These are phyloP conservation scores for Sporothrix globosa DNA, from an alignment of 2,329 filamentous ascomycete genomes.

Conservation along the genomic window DNA sequence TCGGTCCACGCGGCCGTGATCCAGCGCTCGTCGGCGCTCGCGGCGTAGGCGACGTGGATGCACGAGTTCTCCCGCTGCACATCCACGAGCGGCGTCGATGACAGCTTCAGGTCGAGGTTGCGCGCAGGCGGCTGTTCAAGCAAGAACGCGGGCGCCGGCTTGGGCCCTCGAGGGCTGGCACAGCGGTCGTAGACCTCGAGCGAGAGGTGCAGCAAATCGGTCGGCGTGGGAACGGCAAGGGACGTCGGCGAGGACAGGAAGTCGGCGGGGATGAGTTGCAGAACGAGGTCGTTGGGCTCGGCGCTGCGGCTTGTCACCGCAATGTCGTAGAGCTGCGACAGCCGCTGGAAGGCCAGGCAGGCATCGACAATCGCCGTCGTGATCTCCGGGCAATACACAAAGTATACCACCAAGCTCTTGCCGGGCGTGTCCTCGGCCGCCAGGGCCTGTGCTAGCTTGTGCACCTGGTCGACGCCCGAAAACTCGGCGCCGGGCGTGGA, in stretches of 20 bases:
- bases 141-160: conserved; percentile 70
- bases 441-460: conserved; percentile 53
- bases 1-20: conserved; percentile 81
- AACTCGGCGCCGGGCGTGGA: conserved; percentile 48
- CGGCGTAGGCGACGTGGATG: conserved; percentile 78
- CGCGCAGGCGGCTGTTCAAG: conserved; percentile 72
- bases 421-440: conserved; percentile 49
- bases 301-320: conserved; percentile 42
- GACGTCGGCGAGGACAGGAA: conserved; percentile 66
- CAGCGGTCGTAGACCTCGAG: conserved; percentile 80
- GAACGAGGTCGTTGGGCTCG: conserved; percentile 66
- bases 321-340: conserved; percentile 67
- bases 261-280: conserved; percentile 73
- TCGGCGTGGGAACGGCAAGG: conserved; percentile 64
- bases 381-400: conserved; percentile 69
- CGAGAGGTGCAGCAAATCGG: conserved; percentile 65
- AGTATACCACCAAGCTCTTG: conserved; percentile 73
- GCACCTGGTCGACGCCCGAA: conserved; percentile 54
- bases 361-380: conserved; percentile 67
- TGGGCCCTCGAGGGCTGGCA: conserved; percentile 57
- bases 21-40: conserved; percentile 77
- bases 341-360: conserved; percentile 72
- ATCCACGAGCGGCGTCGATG: conserved; percentile 68
- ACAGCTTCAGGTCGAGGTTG: conserved; percentile 74
- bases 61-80: conserved; percentile 77